Percentiles rank a stretch among this genome's conserved stretches.
phyloP scores from a whole-genome alignment of 2,329 filamentous ascomycete genomes.

The Ophioceras dolichostomum region DNA sequence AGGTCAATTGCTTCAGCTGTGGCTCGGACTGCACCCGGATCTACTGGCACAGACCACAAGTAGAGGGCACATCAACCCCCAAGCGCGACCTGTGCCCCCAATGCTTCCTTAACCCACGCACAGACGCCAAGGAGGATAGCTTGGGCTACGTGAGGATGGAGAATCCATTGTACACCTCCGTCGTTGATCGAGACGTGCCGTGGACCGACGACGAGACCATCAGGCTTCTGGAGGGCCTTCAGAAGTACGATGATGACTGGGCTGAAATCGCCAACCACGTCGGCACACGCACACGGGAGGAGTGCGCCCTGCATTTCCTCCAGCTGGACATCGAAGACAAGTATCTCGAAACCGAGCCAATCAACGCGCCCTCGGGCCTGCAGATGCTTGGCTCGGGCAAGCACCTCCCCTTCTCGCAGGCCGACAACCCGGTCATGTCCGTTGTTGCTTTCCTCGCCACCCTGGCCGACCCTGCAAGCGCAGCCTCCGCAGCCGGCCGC shows the following conservation, averaged over 20 bases:
- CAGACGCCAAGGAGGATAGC: slow-evolving; percentile 66
- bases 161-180: slow-evolving; percentile 67
- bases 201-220: slow-evolving; percentile 89
- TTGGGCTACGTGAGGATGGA: slow-evolving; percentile 82
- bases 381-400: slow-evolving; percentile 62
- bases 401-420: slow-evolving; percentile 78
- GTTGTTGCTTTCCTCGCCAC: slow-evolving; percentile 90
- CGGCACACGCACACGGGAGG: slow-evolving; percentile 79
- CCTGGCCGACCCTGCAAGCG: slow-evolving; percentile 78
- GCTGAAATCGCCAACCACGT: slow-evolving; percentile 86
- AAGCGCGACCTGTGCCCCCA: slow-evolving; percentile 86
- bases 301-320: slow-evolving; percentile 93
- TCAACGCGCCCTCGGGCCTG: slow-evolving; percentile 43
- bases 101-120: slow-evolving; percentile 75
- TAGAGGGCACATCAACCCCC: slow-evolving; percentile 35
- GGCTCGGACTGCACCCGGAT: slow-evolving; percentile 72
- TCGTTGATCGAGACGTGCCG: slow-evolving; percentile 72
- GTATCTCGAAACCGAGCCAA: slow-evolving; percentile 71
- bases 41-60: slow-evolving; percentile 46
- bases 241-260: slow-evolving; percentile 95
- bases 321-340: slow-evolving; percentile 97
- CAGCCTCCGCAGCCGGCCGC: slow-evolving; percentile 79
- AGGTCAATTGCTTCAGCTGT: slow-evolving; percentile 81
- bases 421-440: slow-evolving; percentile 93
- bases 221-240: slow-evolving; percentile 79